These are phyloP conservation scores for Lolium perenne DNA, from an alignment of 176 grass and related monocot species.

Conservation along the genomic window DNA sequence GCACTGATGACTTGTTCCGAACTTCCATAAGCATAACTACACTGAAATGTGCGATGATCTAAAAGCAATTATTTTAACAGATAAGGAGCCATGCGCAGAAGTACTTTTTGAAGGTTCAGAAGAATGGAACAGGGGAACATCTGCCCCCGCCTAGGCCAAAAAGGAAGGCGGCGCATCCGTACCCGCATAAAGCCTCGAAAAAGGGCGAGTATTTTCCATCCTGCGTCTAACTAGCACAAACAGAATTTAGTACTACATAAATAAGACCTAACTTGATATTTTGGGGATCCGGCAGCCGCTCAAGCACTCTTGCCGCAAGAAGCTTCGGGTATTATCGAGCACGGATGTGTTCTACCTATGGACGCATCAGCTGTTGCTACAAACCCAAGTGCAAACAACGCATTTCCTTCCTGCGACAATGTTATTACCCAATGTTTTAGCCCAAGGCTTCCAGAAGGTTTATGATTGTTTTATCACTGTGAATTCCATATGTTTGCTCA, in stretches of 20 bases:
- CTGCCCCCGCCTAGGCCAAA: slow-evolving; percentile 91
- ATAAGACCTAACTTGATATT: slow-evolving; percentile 8
- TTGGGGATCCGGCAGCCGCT: slow-evolving; percentile 29
- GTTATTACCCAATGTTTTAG: slow-evolving; percentile 44
- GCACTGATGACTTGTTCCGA: too few relatives aligned
- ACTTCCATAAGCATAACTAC: too few relatives aligned
- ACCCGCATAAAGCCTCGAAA: slow-evolving; percentile 92
- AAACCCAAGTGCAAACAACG: slow-evolving; percentile 39
- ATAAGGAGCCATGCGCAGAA: slow-evolving; percentile 99
- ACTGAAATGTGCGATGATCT: slow-evolving; percentile 19
- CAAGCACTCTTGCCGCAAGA: slow-evolving; percentile 43
- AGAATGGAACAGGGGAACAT: slow-evolving; percentile 82
- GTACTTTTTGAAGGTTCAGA: slow-evolving; percentile 92
- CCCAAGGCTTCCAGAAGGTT: slow-evolving; percentile 53
- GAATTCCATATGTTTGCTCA: not conserved
- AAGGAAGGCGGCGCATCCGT: slow-evolving; percentile 89
- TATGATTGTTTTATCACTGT: slow-evolving; percentile 13
- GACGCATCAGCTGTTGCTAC: slow-evolving; percentile 43
- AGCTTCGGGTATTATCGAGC: slow-evolving; percentile 54
- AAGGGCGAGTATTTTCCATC: slow-evolving; percentile 39
- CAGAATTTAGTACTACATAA: not conserved
- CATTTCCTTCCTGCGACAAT: slow-evolving; percentile 43
- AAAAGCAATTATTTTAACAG: slow-evolving; percentile 59
- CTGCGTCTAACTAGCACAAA: not conserved
- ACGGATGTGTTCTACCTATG: slow-evolving; percentile 42